Evolutionary conservation across 2,329 filamentous ascomycete genomes (phyloP), one percentile per base, ranked within the genome.

Genomic region (Daldinia sp.): DNA sequence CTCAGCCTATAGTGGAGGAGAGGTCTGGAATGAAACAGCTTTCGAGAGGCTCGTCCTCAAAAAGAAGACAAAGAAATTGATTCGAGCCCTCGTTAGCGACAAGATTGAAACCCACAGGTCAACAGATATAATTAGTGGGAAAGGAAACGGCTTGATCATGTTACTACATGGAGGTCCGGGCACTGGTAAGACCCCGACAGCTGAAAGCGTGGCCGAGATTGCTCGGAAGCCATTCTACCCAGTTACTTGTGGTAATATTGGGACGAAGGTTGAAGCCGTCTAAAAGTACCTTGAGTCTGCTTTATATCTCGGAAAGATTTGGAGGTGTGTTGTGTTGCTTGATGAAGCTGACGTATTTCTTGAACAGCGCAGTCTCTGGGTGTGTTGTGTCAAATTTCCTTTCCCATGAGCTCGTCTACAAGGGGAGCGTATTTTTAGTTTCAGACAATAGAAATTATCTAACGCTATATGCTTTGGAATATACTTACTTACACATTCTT

Each of bases 241-340:
- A 0, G 70, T 72, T 1, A 70, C 67, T 1, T 71, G 67, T 34
- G 70, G 70, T 7, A 70, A 72, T 25, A 72, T 72, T 21, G 68
- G 70, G 1, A 71, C 70, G 0, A 53, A 64, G 34, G 64, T 68
- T 0, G 64, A 66, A 10, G 58, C 27, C 0, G 66, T 70, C 1
- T 67, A 72, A 50, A 51, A 71, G 5, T 72, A 73, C 29, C 53
- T 72, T 0, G 58, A 69, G 19, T 57, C 48, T 0, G 68, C 71
- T 3, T 35, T 72, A 1, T 15, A 53, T 3, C 54, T 72, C 0
- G 70, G 69, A 1, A 70, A 71, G 35, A 59, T 27, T 2, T 73
- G 70, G 70, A 61, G 58, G 10, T 71, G 71, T 21, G 70, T 72
- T 1, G 60, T 72, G 1, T 61, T 70, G 0, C 25, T 70, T 3